These are phyloP conservation scores for Quercus glauca DNA, from an alignment of 306 rosid species.

Conservation along the genomic window DNA sequence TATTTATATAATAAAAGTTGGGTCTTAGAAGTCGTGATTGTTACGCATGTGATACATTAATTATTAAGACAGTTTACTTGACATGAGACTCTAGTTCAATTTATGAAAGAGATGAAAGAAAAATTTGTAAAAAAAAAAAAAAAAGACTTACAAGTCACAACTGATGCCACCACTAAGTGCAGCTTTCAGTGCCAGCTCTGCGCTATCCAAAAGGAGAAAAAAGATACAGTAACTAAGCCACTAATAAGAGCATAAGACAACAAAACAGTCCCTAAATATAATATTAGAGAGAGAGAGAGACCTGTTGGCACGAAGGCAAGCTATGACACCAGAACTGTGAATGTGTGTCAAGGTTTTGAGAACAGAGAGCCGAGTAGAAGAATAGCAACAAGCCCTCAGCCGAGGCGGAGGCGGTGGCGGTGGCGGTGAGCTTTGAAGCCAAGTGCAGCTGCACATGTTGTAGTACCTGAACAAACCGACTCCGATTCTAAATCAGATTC, in stretches of 20 bases:
- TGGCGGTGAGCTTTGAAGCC: not conserved
- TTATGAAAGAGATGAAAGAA: not conserved
- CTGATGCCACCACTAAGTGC: constrained; percentile 82
- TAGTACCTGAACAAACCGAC: no score
- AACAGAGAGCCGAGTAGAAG: constrained; percentile 31
- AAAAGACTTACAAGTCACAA: constrained; percentile 47
- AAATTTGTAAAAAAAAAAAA: not conserved
- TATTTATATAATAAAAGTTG: no score
- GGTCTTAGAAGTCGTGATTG: no score
- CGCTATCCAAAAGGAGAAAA: constrained; percentile 36
- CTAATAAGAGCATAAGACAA: not conserved
- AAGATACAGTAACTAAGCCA: constrained; percentile 20
- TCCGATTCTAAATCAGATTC: no score
- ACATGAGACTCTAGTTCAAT: no score
- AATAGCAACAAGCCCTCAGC: constrained; percentile 33
- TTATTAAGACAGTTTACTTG: no score
- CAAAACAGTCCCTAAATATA: not conserved
- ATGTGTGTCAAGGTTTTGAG: constrained; percentile 51
- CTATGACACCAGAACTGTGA: constrained; percentile 71
- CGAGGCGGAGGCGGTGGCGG: constrained; percentile 7
- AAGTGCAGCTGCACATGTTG: constrained; percentile 7
- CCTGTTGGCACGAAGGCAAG: constrained; percentile 90
- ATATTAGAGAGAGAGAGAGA: constrained; percentile 1
- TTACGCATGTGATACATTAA: no score
- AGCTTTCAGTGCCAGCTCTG: constrained; percentile 80